These are phyloP conservation scores for Rhynchospora pubera DNA, from an alignment of 176 grass and related monocot genomes.

Conservation along the genomic window DNA sequence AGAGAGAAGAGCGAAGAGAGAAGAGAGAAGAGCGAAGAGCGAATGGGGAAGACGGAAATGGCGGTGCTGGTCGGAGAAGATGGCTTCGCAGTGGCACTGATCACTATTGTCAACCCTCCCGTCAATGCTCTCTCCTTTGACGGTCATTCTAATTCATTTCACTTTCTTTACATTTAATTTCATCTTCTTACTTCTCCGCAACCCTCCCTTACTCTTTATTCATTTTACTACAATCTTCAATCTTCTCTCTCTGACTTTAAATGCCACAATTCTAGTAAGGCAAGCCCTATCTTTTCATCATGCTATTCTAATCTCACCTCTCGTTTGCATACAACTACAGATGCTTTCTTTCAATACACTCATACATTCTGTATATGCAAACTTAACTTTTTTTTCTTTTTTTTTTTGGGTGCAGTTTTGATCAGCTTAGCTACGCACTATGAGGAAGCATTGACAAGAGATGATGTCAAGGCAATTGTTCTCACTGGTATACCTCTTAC, in stretches of 20 bases:
- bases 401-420: conserved; percentile 39
- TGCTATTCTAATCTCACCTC: background rate
- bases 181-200: no score
- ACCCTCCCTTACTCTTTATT: no score
- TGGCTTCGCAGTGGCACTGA: conserved; percentile 68
- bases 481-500: conserved; percentile 48
- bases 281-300: background rate
- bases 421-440: conserved; percentile 53
- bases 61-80: conserved; percentile 42
- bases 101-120: conserved; percentile 75
- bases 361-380: background rate
- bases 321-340: background rate
- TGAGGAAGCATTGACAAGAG: conserved; percentile 39
- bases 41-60: conserved; percentile 62
- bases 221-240: no score
- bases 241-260: no score
- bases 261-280: background rate
- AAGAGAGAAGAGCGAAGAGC: conserved; percentile 7
- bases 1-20: no score
- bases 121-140: conserved; percentile 63
- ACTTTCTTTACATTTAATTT: no score
- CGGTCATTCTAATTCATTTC: background rate
- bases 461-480: conserved; percentile 82
- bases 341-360: background rate
- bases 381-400: conserved; percentile 1